A percentile compares a stretch with the other conserved stretches of the same genome.
These are phyloP conservation scores for Heracleum sosnowskyi DNA, from an alignment of 129 eudicot species.

Conservation along the genomic window DNA sequence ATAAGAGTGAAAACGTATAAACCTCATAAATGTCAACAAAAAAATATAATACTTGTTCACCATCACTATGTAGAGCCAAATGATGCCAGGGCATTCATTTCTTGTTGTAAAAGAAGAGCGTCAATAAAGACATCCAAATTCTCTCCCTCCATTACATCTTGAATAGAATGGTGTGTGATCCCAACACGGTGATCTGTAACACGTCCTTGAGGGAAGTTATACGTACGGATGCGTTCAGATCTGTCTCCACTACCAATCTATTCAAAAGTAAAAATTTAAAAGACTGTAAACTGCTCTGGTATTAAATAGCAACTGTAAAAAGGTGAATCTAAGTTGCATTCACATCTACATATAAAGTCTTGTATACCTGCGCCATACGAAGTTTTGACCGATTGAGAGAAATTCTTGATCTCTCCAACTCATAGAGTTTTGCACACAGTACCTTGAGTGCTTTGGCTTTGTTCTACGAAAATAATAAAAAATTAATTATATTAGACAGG, in stretches of 20 bases:
- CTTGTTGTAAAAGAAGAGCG: slow-evolving; percentile 87
- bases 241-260: slow-evolving; percentile 98
- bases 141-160: slow-evolving; percentile 77
- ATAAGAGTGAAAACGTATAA: background rate
- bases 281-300: background rate
- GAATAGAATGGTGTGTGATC: slow-evolving; percentile 71
- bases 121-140: slow-evolving; percentile 64
- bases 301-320: background rate
- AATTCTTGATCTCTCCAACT: slow-evolving; percentile 64
- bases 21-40: background rate
- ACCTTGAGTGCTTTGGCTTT: slow-evolving; percentile 96
- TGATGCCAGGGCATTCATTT: slow-evolving; percentile 83
- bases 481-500: background rate
- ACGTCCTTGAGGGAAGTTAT: slow-evolving; percentile 98
- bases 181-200: slow-evolving; percentile 97
- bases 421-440: slow-evolving; percentile 77
- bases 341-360: background rate
- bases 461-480: slow-evolving; percentile 42
- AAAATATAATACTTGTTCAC: background rate
- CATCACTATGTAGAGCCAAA: slow-evolving; percentile 28
- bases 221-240: slow-evolving; percentile 94
- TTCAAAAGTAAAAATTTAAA: background rate
- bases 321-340: background rate
- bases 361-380: slow-evolving; percentile 71
- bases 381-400: slow-evolving; percentile 62